Percentiles rank a stretch among this genome's conserved stretches.
Evolutionary conservation across 2,329 filamentous ascomycete genomes (phyloP).

Genomic region (Pseudopyrenochaeta lycopersici): DNA sequence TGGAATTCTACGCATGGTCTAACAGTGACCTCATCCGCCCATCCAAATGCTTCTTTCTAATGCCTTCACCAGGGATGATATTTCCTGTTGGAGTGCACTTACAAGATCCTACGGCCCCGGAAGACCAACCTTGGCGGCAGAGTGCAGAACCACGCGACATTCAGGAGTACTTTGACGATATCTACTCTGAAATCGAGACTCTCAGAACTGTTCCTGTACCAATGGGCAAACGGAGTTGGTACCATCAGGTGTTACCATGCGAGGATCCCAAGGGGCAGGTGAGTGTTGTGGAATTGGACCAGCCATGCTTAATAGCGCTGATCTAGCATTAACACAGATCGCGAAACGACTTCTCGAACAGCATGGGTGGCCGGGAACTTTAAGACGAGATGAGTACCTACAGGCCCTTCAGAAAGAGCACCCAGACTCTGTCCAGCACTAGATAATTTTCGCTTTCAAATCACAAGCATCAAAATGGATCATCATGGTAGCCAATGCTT

Average conservation of each 20-base stretch:
- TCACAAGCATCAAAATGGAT: too few relatives aligned
- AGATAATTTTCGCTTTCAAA: too few relatives aligned
- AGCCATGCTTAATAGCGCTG: constrained; percentile 2
- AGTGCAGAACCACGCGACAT: constrained; percentile 1
- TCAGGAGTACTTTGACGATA: constrained; percentile 4
- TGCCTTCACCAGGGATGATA: constrained; percentile 4
- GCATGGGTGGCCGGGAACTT: constrained; percentile 6
- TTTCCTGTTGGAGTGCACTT: constrained; percentile 3
- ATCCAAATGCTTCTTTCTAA: neutral
- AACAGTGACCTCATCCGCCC: neutral
- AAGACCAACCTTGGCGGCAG: constrained; percentile 3
- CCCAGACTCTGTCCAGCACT: too few relatives aligned
- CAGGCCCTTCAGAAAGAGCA: constrained; percentile 3
- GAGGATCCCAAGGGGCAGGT: constrained; percentile 4
- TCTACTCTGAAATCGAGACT: constrained; percentile 2
- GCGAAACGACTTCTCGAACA: neutral
- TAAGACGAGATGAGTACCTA: constrained; percentile 1
- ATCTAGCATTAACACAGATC: constrained; percentile 3
- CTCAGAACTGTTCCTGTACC: constrained; percentile 5
- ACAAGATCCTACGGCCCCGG: constrained; percentile 1
- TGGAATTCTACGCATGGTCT: neutral
- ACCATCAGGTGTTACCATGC: constrained; percentile 4
- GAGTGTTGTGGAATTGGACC: constrained; percentile 1
- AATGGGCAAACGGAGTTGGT: constrained; percentile 3
- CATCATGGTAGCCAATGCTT: too few relatives aligned